Evolutionary conservation across 176 grass and related monocot genomes (phyloP).

Genomic region (Eleusine coracana): DNA sequence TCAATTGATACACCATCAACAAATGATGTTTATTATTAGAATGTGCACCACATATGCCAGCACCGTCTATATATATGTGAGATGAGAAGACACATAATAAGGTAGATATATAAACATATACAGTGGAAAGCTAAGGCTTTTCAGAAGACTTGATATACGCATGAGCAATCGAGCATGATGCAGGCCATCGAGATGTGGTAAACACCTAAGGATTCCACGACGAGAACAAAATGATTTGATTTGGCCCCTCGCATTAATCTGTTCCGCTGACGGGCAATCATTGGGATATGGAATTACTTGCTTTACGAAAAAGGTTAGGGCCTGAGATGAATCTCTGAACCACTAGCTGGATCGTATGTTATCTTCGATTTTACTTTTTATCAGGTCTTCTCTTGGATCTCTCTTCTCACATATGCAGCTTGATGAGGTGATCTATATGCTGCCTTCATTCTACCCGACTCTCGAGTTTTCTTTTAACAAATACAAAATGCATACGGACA

Average conservation of each 20-base stretch:
- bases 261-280: constrained; percentile 24
- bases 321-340: constrained; percentile 5
- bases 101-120: neutral
- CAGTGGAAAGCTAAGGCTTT: neutral
- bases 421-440: neutral
- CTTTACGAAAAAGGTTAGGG: constrained; percentile 10
- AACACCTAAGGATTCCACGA: constrained; percentile 46
- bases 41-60: neutral
- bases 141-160: neutral
- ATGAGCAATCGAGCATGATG: neutral
- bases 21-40: neutral
- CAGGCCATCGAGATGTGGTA: neutral
- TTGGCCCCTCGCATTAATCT: constrained; percentile 8
- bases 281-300: constrained; percentile 19
- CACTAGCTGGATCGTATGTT: constrained; percentile 25
- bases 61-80: neutral
- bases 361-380: neutral
- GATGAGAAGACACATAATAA: neutral
- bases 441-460: neutral
- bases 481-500: neutral
- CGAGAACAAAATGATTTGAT: constrained; percentile 23
- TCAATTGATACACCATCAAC: neutral
- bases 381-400: neutral
- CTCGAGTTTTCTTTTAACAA: neutral
- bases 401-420: neutral